These are phyloP conservation scores for Trypanosoma rangeli DNA, from an alignment of 208 protist species.

Conservation along the genomic window DNA sequence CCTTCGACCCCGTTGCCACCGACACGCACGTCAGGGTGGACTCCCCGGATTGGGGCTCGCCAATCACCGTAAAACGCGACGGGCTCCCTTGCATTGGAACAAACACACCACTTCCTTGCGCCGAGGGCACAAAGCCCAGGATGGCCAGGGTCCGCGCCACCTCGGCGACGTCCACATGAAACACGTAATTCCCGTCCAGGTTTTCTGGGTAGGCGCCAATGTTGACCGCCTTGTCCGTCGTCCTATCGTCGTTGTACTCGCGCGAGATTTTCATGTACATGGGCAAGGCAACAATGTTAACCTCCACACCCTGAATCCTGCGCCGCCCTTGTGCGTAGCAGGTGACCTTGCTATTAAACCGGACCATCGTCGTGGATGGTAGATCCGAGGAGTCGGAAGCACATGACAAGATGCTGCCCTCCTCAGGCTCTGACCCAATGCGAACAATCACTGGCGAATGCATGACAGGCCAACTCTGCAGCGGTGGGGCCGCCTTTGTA, in stretches of 20 bases:
- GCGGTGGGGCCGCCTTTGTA: constrained; percentile 36
- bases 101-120: constrained; percentile 25
- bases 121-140: constrained; percentile 34
- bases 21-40: constrained; percentile 51
- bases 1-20: constrained; percentile 30
- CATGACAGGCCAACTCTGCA: constrained; percentile 47
- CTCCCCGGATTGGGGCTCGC: constrained; percentile 43
- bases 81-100: constrained; percentile 66
- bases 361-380: constrained; percentile 46
- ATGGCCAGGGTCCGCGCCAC: constrained; percentile 32
- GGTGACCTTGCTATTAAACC: constrained; percentile 32
- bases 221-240: constrained; percentile 26
- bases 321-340: constrained; percentile 64
- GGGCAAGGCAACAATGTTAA: constrained; percentile 57
- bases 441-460: constrained; percentile 68
- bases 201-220: constrained; percentile 52
- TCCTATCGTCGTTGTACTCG: constrained; percentile 37
- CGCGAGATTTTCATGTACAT: constrained; percentile 37
- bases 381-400: constrained; percentile 18
- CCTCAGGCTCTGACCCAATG: constrained; percentile 49
- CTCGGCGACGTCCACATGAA: constrained; percentile 34
- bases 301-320: constrained; percentile 33
- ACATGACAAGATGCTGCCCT: constrained; percentile 48
- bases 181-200: constrained; percentile 59
- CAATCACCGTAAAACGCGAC: constrained; percentile 56